Conservation (phyloP, 176 grass and related monocot species). For the Aegilops speltoides region DNA sequence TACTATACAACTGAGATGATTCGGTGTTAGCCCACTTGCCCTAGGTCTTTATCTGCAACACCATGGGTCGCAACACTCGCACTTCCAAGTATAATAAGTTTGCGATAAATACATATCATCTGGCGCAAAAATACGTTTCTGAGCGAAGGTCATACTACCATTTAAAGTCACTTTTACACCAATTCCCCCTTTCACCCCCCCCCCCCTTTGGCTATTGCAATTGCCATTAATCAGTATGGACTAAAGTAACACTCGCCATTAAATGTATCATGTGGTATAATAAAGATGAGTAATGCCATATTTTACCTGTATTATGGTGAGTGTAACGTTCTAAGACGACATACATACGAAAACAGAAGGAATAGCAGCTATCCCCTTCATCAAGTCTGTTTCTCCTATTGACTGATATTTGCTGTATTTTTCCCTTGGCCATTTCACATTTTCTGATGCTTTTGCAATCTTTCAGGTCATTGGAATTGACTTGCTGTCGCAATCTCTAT, state of each 20-base stretch:
- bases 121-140: too few species aligned
- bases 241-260: background rate
- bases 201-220: background rate
- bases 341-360: background rate
- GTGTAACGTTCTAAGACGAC: background rate
- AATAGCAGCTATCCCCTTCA: background rate
- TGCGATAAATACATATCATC: too few species aligned
- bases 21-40: too few species aligned
- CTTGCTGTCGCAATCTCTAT: slow-evolving; percentile 83
- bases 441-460: background rate
- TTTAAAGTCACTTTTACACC: background rate
- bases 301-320: background rate
- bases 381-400: background rate
- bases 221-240: background rate
- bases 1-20: background rate
- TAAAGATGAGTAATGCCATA: background rate
- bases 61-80: too few species aligned
- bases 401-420: background rate
- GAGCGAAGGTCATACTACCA: too few species aligned
- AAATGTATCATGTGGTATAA: background rate
- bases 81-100: too few species aligned
- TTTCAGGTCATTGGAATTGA: slow-evolving; percentile 97
- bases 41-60: too few species aligned
- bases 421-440: background rate
- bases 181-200: background rate